Base-by-base conservation (phyloP, 345 rosid genomes). In the Euphorbia tirucalli region DNA sequence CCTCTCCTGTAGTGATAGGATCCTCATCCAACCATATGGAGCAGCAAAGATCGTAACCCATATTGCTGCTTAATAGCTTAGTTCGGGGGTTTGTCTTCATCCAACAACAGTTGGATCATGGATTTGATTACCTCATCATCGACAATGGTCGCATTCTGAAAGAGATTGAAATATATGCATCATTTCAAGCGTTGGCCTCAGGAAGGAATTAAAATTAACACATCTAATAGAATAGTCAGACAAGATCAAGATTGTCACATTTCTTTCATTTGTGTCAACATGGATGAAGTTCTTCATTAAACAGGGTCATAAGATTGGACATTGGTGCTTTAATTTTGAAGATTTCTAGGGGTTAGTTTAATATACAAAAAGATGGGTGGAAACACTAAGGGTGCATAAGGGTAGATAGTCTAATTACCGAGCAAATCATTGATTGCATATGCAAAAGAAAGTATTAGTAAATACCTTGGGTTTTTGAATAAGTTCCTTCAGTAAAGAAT, bases 401-500 rank as follows among this genome's bases (percentile, higher is more conserved):
- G 25, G 44, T 19, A 31, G 55, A 44, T 0, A 25, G 24, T 65
- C 37, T 21, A 44, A 11, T 25, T 35, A 16, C 55, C 35, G n/a
- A 68, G 70, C 19, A 22, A 68, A 35, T 1, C 30, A 68, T 39
- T 32, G 14, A 24, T 27, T 27, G 28, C 25, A 7, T 6, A 28
- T 14, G 6, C 25, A 46, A 25, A 74, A 22, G 9, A 27, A 57
- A 7, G 52, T 7, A 44, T 22, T 35, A 37, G 39, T 21, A 35
- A 14, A 27, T 73, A 93, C 97, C 97, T 89, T 83, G 0, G 97
- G 97, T 70, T 88, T 91, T 72, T 87, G 84, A 71, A 93, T 86
- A 39, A 93, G 87, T 70, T 85, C 86, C 76, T 80, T 82, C 75
- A 91, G 74, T 50, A 91, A 74, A 21, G 88, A 88, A 69, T 89